Conservation (phyloP, 1,139 yeast species). For the Wickerhamiella infanticola region DNA sequence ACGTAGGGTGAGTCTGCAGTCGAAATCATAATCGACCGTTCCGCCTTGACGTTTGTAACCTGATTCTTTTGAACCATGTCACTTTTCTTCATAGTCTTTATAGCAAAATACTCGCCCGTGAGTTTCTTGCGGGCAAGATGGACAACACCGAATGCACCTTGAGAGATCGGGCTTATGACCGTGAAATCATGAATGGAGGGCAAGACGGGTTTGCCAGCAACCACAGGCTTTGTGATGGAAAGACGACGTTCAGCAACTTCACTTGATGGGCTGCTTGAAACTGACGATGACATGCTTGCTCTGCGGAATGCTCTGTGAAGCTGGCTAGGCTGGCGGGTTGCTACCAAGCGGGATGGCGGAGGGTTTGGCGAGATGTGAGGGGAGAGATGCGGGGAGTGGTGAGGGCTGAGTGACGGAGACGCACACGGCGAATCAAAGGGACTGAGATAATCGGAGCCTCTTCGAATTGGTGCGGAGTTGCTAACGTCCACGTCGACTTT, state of each 20-base stretch:
- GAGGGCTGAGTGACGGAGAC: constrained; percentile 1
- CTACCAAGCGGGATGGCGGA: neutral
- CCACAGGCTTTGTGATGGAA: constrained; percentile 2
- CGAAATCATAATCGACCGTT: constrained; percentile 93
- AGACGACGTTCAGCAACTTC: neutral
- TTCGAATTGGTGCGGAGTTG: constrained; percentile 1
- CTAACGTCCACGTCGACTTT: constrained; percentile 11
- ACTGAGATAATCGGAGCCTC: neutral
- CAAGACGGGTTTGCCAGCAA: constrained; percentile 21
- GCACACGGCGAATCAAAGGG: neutral
- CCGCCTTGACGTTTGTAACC: constrained; percentile 85
- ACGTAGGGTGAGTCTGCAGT: constrained; percentile 91
- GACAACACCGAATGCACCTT: constrained; percentile 96
- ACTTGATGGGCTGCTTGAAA: neutral
- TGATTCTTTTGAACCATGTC: constrained; percentile 98
- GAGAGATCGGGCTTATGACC: constrained; percentile 80
- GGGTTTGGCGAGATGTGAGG: neutral
- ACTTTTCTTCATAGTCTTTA: constrained; percentile 80
- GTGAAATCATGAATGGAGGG: constrained; percentile 84
- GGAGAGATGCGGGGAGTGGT: neutral
- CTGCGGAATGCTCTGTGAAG: constrained; percentile 1
- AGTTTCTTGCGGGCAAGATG: constrained; percentile 66
- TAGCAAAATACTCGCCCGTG: constrained; percentile 92
- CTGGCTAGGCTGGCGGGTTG: constrained; percentile 1
- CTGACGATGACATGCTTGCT: neutral